Base-by-base conservation (phyloP, 2,329 filamentous ascomycete species). In the Cylindrodendrum hubeiense region DNA sequence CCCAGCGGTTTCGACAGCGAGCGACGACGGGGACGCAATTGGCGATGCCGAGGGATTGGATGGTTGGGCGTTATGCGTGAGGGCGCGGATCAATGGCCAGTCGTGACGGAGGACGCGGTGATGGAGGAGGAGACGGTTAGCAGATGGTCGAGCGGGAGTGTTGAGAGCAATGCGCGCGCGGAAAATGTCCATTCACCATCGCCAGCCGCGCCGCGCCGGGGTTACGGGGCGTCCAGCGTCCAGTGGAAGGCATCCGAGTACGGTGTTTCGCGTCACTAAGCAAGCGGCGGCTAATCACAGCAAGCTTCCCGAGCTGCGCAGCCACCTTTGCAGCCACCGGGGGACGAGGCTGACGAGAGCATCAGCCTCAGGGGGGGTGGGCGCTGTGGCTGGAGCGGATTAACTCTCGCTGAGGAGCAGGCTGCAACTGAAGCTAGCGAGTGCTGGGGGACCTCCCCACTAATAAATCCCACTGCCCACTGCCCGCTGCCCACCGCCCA, bases 391-490 rank as follows among this genome's bases (percentile, higher is more conserved):
- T 21, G 68, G 51, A 70, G 51, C 69, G 65, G 12, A 30, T 8
- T 30, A 30, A 8, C n/a, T n/a, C n/a, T n/a, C n/a, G n/a, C n/a
- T n/a, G n/a, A n/a, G 12, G 28, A 30, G 28, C 15, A 39, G 37
- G 37, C 37, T 39, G 15, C 37, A 17, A n/a, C 34, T 30, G 28
- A 30, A 33, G 28, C 19, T 30, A 34, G 51, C 47, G 22, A 34
- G 51, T 54, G 22, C 6, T 7, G 22, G 33, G 33, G 37, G 17
- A n/a, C 41, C 65, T 53, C 70, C 66, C 64, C 73, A 62, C 65
- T 64, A 69, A 47, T 70, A 66, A 65, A 60, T 62, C 58, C 69
- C 71, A 39, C 37, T 17, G 37, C 37, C 37, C 37, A 37, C 33
- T 12, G 33, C 33, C 33, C 33, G 15, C 34, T 15, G 17, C 34